Evolutionary conservation across 2,329 filamentous ascomycete genomes (phyloP).

Genomic region (Sclerotinia minor): DNA sequence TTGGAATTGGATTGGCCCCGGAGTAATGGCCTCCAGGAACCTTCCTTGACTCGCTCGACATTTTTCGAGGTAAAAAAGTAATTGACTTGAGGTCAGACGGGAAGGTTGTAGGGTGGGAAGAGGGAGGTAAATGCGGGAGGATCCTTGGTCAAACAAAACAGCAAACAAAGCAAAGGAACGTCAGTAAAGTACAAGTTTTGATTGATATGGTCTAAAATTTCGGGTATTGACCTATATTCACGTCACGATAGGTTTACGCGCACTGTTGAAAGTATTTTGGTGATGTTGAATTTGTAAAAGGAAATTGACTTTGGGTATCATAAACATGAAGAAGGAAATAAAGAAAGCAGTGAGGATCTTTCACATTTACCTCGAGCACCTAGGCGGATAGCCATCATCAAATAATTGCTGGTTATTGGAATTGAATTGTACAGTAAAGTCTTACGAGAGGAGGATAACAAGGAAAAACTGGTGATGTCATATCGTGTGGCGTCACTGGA

Average conservation of each 20-base stretch:
- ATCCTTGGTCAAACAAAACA: background rate
- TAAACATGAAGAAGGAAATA: background rate
- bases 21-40: conserved; percentile 31
- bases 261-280: background rate
- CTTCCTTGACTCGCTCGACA: conserved; percentile 27
- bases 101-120: background rate
- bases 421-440: background rate
- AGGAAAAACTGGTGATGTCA: conserved; percentile 16
- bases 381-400: background rate
- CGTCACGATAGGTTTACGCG: background rate
- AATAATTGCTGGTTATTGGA: background rate
- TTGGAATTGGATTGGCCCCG: conserved; percentile 34
- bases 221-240: background rate
- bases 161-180: background rate
- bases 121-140: background rate
- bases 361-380: background rate
- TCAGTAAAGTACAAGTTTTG: background rate
- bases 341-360: background rate
- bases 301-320: background rate
- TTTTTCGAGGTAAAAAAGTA: background rate
- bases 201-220: background rate
- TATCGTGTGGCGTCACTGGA: conserved; percentile 6
- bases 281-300: background rate
- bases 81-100: background rate
- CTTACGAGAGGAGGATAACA: background rate